Evolutionary conservation across 306 rosid species (phyloP), one percentile per base, ranked within the genome.

Genomic region (Herpetospermum pedunculosum): DNA sequence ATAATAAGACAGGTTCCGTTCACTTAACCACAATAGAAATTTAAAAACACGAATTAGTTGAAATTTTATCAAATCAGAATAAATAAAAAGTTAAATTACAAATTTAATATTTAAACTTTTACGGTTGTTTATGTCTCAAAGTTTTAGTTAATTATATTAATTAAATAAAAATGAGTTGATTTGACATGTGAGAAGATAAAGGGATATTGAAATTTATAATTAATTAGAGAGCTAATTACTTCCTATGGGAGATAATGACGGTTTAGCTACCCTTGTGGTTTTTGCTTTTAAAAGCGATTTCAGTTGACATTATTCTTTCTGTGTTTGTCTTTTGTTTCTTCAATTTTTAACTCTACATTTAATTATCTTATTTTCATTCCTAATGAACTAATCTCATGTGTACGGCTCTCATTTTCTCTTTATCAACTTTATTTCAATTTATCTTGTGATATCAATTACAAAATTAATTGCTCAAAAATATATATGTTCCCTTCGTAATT

Each of bases 221-320:
- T 14, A 50, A 3, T 4, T 50, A 50, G 57, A 53, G 32, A 53
- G 60, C 0, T 53, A 30, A 58, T 58, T 29, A 58, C 4, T 28
- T 58, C 6, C 0, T 15, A 25, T 15, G 2, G 16, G 30, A 19
- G 71, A 64, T n/a, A n/a, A 48, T 10, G 70, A 63, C 70, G 4
- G 16, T 19, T 37, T 37, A 64, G 48, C 71, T 64, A 64, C 48
- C 48, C 30, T 19, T 30, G 29, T 37, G 28, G 28, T 38, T 43
- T 64, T 64, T 64, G 71, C 71, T 64, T 64, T 64, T 64, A 38
- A 23, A 64, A 38, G 32, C 37, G 49, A 64, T n/a, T 64, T 35
- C 18, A 38, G 29, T 63, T 38, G 71, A 64, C 71, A 64, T 35
- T 64, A 62, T 62, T 62, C 67, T 30, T 59, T 59, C 41, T 14